phyloP scores from a whole-genome alignment of 345 rosid species.

The Rhodamnia rubescens region DNA sequence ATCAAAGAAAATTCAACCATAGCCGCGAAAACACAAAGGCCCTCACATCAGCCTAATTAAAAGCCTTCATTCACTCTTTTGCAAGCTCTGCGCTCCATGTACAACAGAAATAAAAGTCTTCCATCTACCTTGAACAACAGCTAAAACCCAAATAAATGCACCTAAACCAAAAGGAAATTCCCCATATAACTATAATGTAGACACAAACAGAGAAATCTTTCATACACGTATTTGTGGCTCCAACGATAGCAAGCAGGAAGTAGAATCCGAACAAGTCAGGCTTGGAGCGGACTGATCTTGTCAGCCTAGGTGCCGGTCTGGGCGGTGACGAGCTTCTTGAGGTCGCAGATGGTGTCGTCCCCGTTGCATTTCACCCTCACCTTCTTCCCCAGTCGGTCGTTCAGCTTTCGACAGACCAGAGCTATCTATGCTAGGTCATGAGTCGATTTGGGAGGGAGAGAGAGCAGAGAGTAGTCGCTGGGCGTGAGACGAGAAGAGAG shows the following conservation, averaged over 20 bases:
- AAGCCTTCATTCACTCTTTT: too few relatives aligned
- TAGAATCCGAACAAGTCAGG: slow-evolving; percentile 89
- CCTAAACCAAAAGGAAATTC: not conserved
- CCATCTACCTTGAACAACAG: not conserved
- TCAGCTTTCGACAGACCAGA: slow-evolving; percentile 2
- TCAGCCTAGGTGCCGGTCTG: slow-evolving; percentile 6
- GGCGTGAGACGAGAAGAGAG: too few relatives aligned
- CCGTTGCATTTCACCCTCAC: slow-evolving; percentile 72
- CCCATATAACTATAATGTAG: not conserved
- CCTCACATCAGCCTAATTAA: too few relatives aligned
- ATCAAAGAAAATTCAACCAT: too few relatives aligned
- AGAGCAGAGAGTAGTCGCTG: too few relatives aligned
- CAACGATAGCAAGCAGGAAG: slow-evolving; percentile 83
- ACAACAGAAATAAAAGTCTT: too few relatives aligned
- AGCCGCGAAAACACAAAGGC: too few relatives aligned
- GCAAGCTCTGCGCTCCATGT: too few relatives aligned
- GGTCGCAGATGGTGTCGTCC: too few relatives aligned
- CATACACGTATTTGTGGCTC: slow-evolving; percentile 62
- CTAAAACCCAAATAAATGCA: not conserved
- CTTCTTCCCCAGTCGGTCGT: slow-evolving; percentile 64
- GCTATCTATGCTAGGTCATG: too few relatives aligned
- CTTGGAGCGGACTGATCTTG: slow-evolving; percentile 3
- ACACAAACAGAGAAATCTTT: not conserved
- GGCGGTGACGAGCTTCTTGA: too few relatives aligned
- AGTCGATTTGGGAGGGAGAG: too few relatives aligned